These are phyloP conservation scores for Solanum bulbocastanum DNA, from an alignment of 257 asterid genomes.

Conservation along the genomic window DNA sequence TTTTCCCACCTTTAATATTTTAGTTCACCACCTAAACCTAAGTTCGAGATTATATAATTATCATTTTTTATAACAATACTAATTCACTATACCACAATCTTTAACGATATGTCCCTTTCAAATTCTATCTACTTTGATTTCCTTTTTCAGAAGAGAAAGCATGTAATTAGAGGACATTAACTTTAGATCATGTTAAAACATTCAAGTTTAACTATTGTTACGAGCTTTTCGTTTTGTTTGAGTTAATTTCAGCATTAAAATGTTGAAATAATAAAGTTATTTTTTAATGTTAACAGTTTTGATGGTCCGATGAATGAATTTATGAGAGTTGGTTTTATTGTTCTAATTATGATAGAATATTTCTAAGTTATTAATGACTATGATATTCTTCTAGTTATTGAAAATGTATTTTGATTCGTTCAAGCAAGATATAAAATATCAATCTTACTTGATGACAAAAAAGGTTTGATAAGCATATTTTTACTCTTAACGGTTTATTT, in stretches of 20 bases:
- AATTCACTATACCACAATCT: not conserved
- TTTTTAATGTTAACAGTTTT: not conserved
- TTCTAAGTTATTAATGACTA: not conserved
- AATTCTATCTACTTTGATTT: not conserved
- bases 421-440: not conserved
- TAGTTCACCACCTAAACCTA: too few relatives aligned
- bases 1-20: slow-evolving; percentile 13
- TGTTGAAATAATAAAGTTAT: not conserved
- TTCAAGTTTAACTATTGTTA: not conserved
- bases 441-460: not conserved
- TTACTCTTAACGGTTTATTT: not conserved
- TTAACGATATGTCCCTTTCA: not conserved
- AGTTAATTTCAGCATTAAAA: not conserved
- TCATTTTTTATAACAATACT: too few relatives aligned
- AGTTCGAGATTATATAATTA: not conserved
- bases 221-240: not conserved
- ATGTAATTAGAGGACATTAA: not conserved
- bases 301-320: not conserved
- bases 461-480: not conserved
- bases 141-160: not conserved
- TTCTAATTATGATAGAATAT: not conserved
- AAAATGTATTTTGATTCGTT: not conserved
- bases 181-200: not conserved
- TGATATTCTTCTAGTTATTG: not conserved
- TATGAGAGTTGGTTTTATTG: not conserved